A percentile compares a stretch with the other conserved stretches of the same genome.
Evolutionary conservation across 2,329 filamentous ascomycete species (phyloP).

Genomic region (Huntiella bhutanensis): DNA sequence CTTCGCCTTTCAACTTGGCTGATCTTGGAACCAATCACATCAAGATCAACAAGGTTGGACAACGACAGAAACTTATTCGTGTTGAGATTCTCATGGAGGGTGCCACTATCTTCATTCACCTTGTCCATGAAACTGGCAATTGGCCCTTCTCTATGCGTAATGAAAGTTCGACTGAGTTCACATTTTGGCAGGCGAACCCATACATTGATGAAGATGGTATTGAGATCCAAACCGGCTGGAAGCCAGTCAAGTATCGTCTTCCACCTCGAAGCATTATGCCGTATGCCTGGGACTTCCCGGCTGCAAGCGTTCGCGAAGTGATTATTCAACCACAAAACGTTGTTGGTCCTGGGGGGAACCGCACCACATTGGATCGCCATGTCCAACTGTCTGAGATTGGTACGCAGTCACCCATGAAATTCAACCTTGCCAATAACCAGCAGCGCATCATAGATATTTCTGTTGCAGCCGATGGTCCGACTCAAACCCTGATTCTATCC

Average conservation of each 20-base stretch:
- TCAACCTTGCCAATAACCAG: slow-evolving; percentile 46
- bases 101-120: slow-evolving; percentile 80
- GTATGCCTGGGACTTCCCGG: slow-evolving; percentile 97
- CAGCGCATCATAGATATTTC: slow-evolving; percentile 93
- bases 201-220: slow-evolving; percentile 79
- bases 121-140: slow-evolving; percentile 78
- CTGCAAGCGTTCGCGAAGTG: slow-evolving; percentile 88
- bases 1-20: slow-evolving; percentile 91
- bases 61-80: slow-evolving; percentile 72
- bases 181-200: slow-evolving; percentile 89
- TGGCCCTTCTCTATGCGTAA: slow-evolving; percentile 99
- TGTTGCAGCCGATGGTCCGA: slow-evolving; percentile 85
- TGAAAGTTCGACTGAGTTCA: slow-evolving; percentile 89
- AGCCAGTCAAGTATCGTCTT: slow-evolving; percentile 76
- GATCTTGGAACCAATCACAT: slow-evolving; percentile 84
- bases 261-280: slow-evolving; percentile 96
- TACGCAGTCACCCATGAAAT: slow-evolving; percentile 85
- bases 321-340: slow-evolving; percentile 49
- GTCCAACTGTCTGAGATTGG: slow-evolving; percentile 94
- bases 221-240: slow-evolving; percentile 73
- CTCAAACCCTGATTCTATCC: slow-evolving; percentile 80
- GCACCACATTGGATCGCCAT: slow-evolving; percentile 49
- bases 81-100: slow-evolving; percentile 83
- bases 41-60: slow-evolving; percentile 78
- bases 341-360: slow-evolving; percentile 13